Evolutionary conservation across 306 rosid species (phyloP), one percentile per base, ranked within the genome.

Genomic region (Oemleria cerasiformis): DNA sequence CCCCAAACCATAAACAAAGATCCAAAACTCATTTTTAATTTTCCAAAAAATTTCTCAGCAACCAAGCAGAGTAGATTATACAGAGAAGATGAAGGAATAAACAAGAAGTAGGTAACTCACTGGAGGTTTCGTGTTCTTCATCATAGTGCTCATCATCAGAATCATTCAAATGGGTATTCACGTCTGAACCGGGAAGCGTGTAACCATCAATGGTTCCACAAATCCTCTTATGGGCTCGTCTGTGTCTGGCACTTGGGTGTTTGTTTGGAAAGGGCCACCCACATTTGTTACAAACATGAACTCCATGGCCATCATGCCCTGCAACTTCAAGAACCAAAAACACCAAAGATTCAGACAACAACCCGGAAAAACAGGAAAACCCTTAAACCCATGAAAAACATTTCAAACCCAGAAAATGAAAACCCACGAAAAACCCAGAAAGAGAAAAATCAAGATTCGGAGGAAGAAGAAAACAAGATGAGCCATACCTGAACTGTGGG

Each of bases 191-290:
- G 43, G 61, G 74, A 50, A 80, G 44, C 77, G 74, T 83, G 77
- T 81, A 84, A 39, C 98, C 95, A 59, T 94, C 84, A 66, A 89
- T 25, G 61, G 86, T 86, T 78, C 98, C 98, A 73, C 98, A 94
- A 83, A 91, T 87, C 92, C 72, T 91, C 91, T 81, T 88, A 65
- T 87, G 96, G 21, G 92, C 86, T n/a, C 91, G 89, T 73, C 96
- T 79, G 13, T 69, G 91, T 56, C 65, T 85, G 14, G 92, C 79
- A 78, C 91, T 88, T 16, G 97, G 91, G 74, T 88, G 92, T 44
- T 84, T 81, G 45, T 85, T 88, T 12, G 96, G 90, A 23, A 75
- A 91, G 42, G 82, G 78, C 90, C 91, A 85, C 54, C 96, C 90
- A 80, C 97, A 88, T 80, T 82, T 85, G 74, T 34, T 67, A 67